These are phyloP conservation scores for Cladosporium sp. DNA, from an alignment of 2,329 filamentous ascomycete genomes.

Conservation along the genomic window DNA sequence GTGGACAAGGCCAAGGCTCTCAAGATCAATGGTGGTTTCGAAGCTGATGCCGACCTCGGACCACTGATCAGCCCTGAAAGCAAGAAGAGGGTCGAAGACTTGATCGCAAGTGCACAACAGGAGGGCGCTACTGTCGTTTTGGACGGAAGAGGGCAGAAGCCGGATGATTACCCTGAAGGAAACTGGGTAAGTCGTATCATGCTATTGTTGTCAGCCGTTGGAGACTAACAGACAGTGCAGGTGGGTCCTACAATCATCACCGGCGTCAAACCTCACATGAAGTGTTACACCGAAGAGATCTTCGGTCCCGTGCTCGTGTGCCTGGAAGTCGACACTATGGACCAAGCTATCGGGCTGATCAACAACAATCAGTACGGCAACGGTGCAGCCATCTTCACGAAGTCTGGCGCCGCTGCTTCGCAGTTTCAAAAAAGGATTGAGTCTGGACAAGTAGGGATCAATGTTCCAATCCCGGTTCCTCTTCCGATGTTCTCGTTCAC, in stretches of 20 bases:
- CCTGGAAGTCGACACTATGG: constrained; percentile 74
- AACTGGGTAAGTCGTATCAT: constrained; percentile 56
- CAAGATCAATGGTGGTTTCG: constrained; percentile 77
- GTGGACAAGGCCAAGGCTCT: constrained; percentile 73
- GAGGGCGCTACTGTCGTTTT: constrained; percentile 80
- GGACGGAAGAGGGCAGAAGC: constrained; percentile 73
- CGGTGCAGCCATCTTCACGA: constrained; percentile 81
- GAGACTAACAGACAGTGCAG: not conserved
- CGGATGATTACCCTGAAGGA: constrained; percentile 76
- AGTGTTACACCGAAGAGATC: constrained; percentile 82
- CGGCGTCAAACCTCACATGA: constrained; percentile 77
- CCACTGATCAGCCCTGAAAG: constrained; percentile 79
- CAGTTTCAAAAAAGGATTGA: constrained; percentile 78
- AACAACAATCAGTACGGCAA: constrained; percentile 87
- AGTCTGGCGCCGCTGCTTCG: constrained; percentile 72
- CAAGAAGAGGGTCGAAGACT: constrained; percentile 72
- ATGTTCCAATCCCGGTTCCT: constrained; percentile 71
- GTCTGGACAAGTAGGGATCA: constrained; percentile 82
- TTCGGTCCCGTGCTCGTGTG: constrained; percentile 83
- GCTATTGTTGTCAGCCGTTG: not conserved
- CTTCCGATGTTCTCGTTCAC: constrained; percentile 47
- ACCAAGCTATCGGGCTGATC: constrained; percentile 78
- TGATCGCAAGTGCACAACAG: constrained; percentile 74
- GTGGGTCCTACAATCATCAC: constrained; percentile 78
- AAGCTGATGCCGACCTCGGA: constrained; percentile 74